Percentiles rank a stretch among this genome's conserved stretches.
These are phyloP conservation scores for Trichoderma aggressivum DNA, from an alignment of 2,329 filamentous ascomycete genomes.

Conservation along the genomic window DNA sequence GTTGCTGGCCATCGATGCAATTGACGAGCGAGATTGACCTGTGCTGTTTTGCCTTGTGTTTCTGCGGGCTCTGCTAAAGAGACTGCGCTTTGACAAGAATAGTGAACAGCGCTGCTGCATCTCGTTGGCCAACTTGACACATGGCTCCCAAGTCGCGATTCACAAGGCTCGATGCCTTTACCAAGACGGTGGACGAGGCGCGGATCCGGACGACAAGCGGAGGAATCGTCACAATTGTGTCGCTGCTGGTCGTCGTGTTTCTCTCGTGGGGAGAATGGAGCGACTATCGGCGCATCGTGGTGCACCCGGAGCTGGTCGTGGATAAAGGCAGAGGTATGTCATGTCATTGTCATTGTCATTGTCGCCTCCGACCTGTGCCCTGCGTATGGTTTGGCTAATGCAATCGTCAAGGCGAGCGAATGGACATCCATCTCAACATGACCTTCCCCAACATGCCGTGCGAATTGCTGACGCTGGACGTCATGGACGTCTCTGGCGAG, in stretches of 20 bases:
- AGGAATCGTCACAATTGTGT: constrained; percentile 89
- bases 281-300: constrained; percentile 81
- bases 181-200: constrained; percentile 98
- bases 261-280: constrained; percentile 93
- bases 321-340: constrained; percentile 86
- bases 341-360: neutral
- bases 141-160: constrained; percentile 95
- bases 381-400: neutral
- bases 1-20: constrained; percentile 9
- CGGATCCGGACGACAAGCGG: constrained; percentile 92
- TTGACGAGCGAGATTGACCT: constrained; percentile 7
- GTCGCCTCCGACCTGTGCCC: neutral
- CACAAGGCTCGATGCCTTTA: constrained; percentile 95
- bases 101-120: neutral
- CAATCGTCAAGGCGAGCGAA: constrained; percentile 72
- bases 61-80: constrained; percentile 2
- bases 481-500: constrained; percentile 98
- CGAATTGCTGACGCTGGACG: constrained; percentile 91
- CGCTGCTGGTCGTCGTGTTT: constrained; percentile 82
- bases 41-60: neutral
- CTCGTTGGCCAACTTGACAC: neutral
- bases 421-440: constrained; percentile 98
- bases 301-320: constrained; percentile 90
- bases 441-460: constrained; percentile 93
- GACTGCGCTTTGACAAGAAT: constrained; percentile 2